Conservation (phyloP, 1,139 yeast genomes). For the Kodamaea plutei region DNA sequence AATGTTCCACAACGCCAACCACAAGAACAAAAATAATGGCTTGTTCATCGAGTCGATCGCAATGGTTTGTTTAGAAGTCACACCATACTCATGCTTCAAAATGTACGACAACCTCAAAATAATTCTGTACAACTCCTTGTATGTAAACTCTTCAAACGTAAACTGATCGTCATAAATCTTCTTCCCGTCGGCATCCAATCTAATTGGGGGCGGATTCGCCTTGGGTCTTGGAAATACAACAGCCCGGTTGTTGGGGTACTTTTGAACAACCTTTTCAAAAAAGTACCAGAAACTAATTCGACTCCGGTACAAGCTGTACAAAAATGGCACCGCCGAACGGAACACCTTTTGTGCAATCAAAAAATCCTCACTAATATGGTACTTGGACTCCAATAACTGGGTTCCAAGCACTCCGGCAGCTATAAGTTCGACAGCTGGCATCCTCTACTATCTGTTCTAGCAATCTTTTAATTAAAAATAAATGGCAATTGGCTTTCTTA, state of each 20-base stretch:
- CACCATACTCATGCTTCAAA: constrained; percentile 58
- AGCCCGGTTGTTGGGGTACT: constrained; percentile 52
- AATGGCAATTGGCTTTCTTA: neutral
- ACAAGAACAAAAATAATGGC: constrained; percentile 71
- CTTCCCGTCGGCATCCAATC: constrained; percentile 29
- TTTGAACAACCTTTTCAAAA: constrained; percentile 50
- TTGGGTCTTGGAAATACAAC: constrained; percentile 61
- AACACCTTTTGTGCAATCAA: constrained; percentile 43
- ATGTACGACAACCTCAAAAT: constrained; percentile 64
- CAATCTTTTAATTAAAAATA: neutral
- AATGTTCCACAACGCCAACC: constrained; percentile 88
- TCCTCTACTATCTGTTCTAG: no score
- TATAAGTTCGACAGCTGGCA: constrained; percentile 39
- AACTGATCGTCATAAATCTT: constrained; percentile 52
- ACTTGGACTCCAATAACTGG: constrained; percentile 48
- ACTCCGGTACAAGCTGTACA: constrained; percentile 40
- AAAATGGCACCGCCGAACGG: constrained; percentile 38
- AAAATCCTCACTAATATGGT: constrained; percentile 52
- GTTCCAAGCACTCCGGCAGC: constrained; percentile 44
- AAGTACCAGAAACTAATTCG: constrained; percentile 64
- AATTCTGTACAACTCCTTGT: constrained; percentile 60
- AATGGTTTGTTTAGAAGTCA: constrained; percentile 64
- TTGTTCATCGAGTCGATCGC: constrained; percentile 79
- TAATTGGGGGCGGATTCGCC: constrained; percentile 27
- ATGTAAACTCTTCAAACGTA: constrained; percentile 60